Conservation (phyloP, 2,329 filamentous ascomycete genomes). For the Stachybotrys chlorohalonatus region DNA sequence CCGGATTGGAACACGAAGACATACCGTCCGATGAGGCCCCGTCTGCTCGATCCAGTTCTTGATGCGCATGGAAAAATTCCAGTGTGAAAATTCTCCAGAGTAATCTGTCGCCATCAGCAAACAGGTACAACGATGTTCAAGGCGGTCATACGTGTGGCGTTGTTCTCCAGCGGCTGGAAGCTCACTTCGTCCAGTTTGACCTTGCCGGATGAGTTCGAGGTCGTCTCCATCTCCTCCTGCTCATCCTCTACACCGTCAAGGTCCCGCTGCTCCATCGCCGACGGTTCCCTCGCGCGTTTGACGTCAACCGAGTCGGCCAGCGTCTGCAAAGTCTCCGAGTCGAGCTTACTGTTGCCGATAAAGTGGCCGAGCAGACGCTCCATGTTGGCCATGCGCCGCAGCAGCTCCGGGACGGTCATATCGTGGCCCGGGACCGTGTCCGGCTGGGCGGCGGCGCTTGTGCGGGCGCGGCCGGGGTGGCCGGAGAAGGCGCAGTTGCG, state of each 20-base stretch:
- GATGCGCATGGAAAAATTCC: slow-evolving; percentile 43
- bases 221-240: slow-evolving; percentile 10
- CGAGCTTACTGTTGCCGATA: slow-evolving; percentile 27
- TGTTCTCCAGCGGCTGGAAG: slow-evolving; percentile 30
- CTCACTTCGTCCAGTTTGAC: slow-evolving; percentile 24
- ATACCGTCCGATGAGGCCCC: slow-evolving; percentile 18
- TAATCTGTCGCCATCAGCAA: slow-evolving; percentile 26
- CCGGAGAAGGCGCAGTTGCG: slow-evolving; percentile 39
- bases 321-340: slow-evolving; percentile 22
- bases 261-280: slow-evolving; percentile 12
- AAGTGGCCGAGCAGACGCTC: slow-evolving; percentile 39
- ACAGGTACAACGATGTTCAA: not conserved
- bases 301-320: slow-evolving; percentile 33
- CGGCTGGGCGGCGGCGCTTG: slow-evolving; percentile 1
- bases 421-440: slow-evolving; percentile 10
- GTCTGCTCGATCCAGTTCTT: slow-evolving; percentile 39
- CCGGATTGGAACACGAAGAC: not conserved
- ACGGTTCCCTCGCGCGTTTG: slow-evolving; percentile 7
- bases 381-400: slow-evolving; percentile 23
- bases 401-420: slow-evolving; percentile 12
- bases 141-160: slow-evolving; percentile 25
- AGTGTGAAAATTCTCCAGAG: slow-evolving; percentile 43
- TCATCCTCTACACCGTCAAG: not conserved
- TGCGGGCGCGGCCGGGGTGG: slow-evolving; percentile 18
- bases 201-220: slow-evolving; percentile 14